Evolutionary conservation across 2,329 filamentous ascomycete genomes (phyloP).

Genomic region (Camptophora hylomeconis): DNA sequence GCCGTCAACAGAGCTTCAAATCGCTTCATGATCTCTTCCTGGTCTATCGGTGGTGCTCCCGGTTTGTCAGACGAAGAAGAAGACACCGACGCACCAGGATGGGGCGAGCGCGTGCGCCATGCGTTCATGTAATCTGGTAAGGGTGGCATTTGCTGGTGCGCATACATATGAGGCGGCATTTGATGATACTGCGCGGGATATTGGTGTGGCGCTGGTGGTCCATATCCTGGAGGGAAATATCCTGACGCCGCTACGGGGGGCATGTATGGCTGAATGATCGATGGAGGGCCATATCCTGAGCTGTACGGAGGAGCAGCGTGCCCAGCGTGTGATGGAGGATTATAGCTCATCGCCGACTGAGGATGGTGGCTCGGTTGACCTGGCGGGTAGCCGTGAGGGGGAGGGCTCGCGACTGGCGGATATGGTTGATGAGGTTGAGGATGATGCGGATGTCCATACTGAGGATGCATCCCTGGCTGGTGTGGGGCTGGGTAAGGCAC

Average conservation of each 20-base stretch:
- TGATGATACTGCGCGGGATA: conserved; percentile 5
- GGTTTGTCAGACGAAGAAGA: conserved; percentile 5
- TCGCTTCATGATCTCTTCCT: conserved; percentile 3
- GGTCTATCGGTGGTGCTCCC: conserved; percentile 8
- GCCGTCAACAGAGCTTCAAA: conserved; percentile 3
- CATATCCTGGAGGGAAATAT: conserved; percentile 3
- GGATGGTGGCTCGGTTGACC: conserved; percentile 8
- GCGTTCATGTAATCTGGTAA: conserved; percentile 4
- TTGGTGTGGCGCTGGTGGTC: conserved; percentile 1
- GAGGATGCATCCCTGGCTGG: conserved; percentile 1
- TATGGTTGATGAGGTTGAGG: too few species aligned
- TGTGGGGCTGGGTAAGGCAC: conserved; percentile 2
- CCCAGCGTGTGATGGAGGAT: too few species aligned
- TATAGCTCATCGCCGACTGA: too few species aligned
- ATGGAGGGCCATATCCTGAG: conserved; percentile 2
- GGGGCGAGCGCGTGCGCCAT: too few species aligned
- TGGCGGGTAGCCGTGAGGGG: conserved; percentile 7
- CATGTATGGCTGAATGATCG: conserved; percentile 1
- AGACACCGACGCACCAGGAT: conserved; percentile 4
- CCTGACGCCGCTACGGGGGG: too few species aligned
- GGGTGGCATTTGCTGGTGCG: conserved; percentile 3
- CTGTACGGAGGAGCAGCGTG: too few species aligned
- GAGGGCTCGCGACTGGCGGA: conserved; percentile 9
- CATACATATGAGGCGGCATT: conserved; percentile 5
- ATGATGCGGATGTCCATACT: too few species aligned